Percentiles rank a stretch among this genome's conserved stretches.
These are phyloP conservation scores for Benincasa hispida DNA, from an alignment of 306 rosid species.

Conservation along the genomic window DNA sequence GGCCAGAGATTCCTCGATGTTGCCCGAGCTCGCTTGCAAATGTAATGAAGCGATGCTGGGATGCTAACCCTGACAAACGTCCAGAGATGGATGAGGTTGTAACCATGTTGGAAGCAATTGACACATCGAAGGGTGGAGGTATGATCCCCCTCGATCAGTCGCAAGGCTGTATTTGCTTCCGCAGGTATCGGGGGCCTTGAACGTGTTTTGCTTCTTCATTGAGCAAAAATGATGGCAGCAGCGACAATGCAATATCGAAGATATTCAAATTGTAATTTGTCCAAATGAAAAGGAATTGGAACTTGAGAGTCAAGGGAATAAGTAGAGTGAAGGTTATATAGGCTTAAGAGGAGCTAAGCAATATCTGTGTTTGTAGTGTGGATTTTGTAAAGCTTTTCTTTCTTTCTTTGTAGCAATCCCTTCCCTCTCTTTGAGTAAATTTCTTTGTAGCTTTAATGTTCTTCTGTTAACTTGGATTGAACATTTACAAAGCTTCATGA, in stretches of 20 bases:
- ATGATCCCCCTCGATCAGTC: conserved; percentile 87
- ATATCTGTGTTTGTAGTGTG: conserved; percentile 31
- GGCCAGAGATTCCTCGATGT: conserved; percentile 97
- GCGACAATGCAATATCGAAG: background rate
- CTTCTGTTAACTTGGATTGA: background rate
- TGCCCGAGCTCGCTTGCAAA: conserved; percentile 95
- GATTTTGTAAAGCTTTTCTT: conserved; percentile 50
- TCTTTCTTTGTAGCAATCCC: conserved; percentile 10
- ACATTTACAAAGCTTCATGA: conserved; percentile 1
- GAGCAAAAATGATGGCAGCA: conserved; percentile 8
- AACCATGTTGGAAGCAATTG: conserved; percentile 76
- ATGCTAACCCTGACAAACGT: conserved; percentile 85
- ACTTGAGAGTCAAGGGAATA: conserved; percentile 1
- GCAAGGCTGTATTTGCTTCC: conserved; percentile 84
- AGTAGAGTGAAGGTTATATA: conserved; percentile 21
- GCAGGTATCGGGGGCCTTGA: conserved; percentile 81
- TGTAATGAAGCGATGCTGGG: conserved; percentile 99
- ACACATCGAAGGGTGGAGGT: conserved; percentile 95
- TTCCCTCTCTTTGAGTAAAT: conserved; percentile 12
- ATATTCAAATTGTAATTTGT: conserved; percentile 34
- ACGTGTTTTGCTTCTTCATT: background rate
- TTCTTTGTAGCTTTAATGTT: background rate
- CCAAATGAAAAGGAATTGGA: conserved; percentile 23
- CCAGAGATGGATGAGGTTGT: conserved; percentile 99
- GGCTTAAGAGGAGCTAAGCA: conserved; percentile 26